phyloP scores from a whole-genome alignment of 257 asterid species.

The Solanum medicagineum region DNA sequence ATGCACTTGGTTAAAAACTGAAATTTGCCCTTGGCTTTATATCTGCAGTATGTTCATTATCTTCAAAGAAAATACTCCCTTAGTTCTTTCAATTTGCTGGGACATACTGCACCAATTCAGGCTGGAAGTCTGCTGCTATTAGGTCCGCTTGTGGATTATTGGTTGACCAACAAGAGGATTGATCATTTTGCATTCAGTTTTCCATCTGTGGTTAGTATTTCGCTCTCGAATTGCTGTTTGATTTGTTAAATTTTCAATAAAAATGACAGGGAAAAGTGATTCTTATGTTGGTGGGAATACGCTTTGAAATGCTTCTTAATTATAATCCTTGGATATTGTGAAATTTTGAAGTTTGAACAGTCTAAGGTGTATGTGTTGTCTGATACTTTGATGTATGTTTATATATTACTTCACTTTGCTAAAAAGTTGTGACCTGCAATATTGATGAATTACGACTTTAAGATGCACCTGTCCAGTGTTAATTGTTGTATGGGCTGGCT shows the following conservation, averaged over 20 bases:
- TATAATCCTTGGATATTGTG: neutral
- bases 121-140: conserved; percentile 74
- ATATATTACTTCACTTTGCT: neutral
- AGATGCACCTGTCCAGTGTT: neutral
- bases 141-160: conserved; percentile 84
- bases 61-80: conserved; percentile 95
- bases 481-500: neutral
- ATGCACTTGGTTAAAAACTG: neutral
- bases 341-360: neutral
- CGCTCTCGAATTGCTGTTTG: neutral
- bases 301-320: neutral
- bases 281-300: neutral
- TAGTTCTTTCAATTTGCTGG: conserved; percentile 90
- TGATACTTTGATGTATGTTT: neutral
- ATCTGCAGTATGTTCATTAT: conserved; percentile 86
- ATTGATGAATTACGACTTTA: neutral
- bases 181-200: conserved; percentile 51
- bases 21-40: neutral
- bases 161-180: conserved; percentile 87
- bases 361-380: neutral
- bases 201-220: conserved; percentile 54
- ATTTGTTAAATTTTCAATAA: neutral
- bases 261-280: neutral
- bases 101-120: conserved; percentile 97
- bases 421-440: neutral